phyloP scores from a whole-genome alignment of 371 early-diverging fungal species.

The Funneliformis caledonium region DNA sequence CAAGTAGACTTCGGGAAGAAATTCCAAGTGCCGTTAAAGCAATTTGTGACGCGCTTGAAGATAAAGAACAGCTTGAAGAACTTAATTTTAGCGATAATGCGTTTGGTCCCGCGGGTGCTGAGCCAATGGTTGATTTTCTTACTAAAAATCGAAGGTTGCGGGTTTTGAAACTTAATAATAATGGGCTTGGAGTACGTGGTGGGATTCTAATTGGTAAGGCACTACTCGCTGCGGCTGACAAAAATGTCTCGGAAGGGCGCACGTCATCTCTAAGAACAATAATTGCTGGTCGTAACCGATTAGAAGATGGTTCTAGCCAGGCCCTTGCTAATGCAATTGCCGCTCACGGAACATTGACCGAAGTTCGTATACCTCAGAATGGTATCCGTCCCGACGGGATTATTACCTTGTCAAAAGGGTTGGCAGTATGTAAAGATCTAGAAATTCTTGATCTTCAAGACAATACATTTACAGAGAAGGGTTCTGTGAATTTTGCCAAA shows the following conservation, averaged over 20 bases:
- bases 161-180: slow-evolving; percentile 91
- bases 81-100: slow-evolving; percentile 97
- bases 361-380: slow-evolving; percentile 95
- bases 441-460: slow-evolving; percentile 92
- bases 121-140: slow-evolving; percentile 84
- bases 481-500: slow-evolving; percentile 79
- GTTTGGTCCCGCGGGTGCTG: slow-evolving; percentile 94
- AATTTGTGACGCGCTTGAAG: slow-evolving; percentile 82
- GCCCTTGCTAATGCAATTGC: slow-evolving; percentile 83
- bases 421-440: slow-evolving; percentile 71
- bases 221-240: slow-evolving; percentile 74
- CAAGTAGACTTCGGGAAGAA: slow-evolving; percentile 88
- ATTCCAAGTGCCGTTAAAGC: slow-evolving; percentile 85
- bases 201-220: slow-evolving; percentile 89
- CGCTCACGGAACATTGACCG: slow-evolving; percentile 73
- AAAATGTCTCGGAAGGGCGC: slow-evolving; percentile 64
- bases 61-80: slow-evolving; percentile 74
- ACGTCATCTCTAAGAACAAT: slow-evolving; percentile 76
- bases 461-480: slow-evolving; percentile 91
- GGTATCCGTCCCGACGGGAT: slow-evolving; percentile 96
- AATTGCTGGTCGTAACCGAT: slow-evolving; percentile 91
- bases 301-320: slow-evolving; percentile 84
- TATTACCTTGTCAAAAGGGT: slow-evolving; percentile 67
- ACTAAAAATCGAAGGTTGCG: slow-evolving; percentile 79
- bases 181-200: slow-evolving; percentile 91